These are phyloP conservation scores for Cryptococcus hybrid DNA, from an alignment of 1,284 basidiomycete species.

Conservation along the genomic window DNA sequence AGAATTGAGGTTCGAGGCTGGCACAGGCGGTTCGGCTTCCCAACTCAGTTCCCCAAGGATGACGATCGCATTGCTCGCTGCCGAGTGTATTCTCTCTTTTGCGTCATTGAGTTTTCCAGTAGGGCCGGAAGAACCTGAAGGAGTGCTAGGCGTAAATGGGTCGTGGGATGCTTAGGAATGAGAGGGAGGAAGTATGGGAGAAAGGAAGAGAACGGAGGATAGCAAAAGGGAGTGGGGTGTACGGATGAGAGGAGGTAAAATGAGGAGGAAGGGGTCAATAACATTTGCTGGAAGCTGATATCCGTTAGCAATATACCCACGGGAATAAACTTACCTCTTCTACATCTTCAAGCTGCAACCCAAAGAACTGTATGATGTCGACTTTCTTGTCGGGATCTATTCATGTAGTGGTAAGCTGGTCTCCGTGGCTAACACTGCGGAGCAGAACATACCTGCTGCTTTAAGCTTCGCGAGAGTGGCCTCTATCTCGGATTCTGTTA, in stretches of 20 bases:
- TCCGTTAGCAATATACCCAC: background rate
- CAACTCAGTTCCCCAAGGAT: constrained; percentile 31
- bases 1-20: background rate
- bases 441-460: constrained; percentile 28
- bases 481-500: constrained; percentile 37
- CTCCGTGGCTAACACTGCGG: background rate
- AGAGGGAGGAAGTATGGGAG: constrained; percentile 43
- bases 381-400: constrained; percentile 46
- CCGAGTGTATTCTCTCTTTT: constrained; percentile 39
- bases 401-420: no score
- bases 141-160: constrained; percentile 32
- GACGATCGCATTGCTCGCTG: constrained; percentile 29
- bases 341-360: constrained; percentile 38
- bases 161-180: constrained; percentile 18
- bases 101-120: constrained; percentile 45
- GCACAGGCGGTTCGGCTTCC: constrained; percentile 17
- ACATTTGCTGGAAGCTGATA: constrained; percentile 33
- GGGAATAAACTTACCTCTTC: constrained; percentile 17
- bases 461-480: constrained; percentile 34
- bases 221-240: constrained; percentile 39
- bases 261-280: constrained; percentile 39
- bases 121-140: constrained; percentile 34
- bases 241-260: constrained; percentile 33
- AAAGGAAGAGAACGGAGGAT: constrained; percentile 32
- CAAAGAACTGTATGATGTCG: constrained; percentile 45